phyloP scores from a whole-genome alignment of 2,329 filamentous ascomycete species.

The Cryphonectria parasitica region DNA sequence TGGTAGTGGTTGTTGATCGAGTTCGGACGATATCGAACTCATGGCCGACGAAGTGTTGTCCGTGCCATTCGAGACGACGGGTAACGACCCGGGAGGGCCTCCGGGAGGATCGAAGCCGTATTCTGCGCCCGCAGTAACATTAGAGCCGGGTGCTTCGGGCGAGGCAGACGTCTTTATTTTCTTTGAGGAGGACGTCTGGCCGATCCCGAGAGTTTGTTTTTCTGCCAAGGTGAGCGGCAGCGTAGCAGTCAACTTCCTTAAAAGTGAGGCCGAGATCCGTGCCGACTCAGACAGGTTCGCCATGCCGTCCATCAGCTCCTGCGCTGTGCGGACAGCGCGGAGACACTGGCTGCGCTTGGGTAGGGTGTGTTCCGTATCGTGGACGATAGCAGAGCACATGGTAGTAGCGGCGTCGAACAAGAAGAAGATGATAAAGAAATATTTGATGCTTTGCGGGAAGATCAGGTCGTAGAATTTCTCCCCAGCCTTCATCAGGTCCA shows the following conservation, averaged over 20 bases:
- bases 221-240: slow-evolving; percentile 21
- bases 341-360: slow-evolving; percentile 33
- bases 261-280: slow-evolving; percentile 21
- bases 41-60: background rate
- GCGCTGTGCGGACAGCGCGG: slow-evolving; percentile 16
- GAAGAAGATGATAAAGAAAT: slow-evolving; percentile 39
- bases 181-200: slow-evolving; percentile 9
- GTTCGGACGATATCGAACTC: background rate
- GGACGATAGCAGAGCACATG: slow-evolving; percentile 36
- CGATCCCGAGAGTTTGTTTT: slow-evolving; percentile 17
- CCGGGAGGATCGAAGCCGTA: background rate
- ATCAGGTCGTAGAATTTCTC: slow-evolving; percentile 34
- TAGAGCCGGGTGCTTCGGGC: background rate
- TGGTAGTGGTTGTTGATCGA: slow-evolving; percentile 4
- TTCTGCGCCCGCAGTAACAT: background rate
- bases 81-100: background rate
- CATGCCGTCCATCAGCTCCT: slow-evolving; percentile 26
- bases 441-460: slow-evolving; percentile 34
- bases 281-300: slow-evolving; percentile 25
- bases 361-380: slow-evolving; percentile 35
- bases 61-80: background rate
- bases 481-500: slow-evolving; percentile 31
- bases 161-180: slow-evolving; percentile 10
- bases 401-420: slow-evolving; percentile 38
- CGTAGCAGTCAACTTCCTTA: slow-evolving; percentile 20